Conservation (phyloP, 2,329 filamentous ascomycete species). For the Trichoderma pleuroti region DNA sequence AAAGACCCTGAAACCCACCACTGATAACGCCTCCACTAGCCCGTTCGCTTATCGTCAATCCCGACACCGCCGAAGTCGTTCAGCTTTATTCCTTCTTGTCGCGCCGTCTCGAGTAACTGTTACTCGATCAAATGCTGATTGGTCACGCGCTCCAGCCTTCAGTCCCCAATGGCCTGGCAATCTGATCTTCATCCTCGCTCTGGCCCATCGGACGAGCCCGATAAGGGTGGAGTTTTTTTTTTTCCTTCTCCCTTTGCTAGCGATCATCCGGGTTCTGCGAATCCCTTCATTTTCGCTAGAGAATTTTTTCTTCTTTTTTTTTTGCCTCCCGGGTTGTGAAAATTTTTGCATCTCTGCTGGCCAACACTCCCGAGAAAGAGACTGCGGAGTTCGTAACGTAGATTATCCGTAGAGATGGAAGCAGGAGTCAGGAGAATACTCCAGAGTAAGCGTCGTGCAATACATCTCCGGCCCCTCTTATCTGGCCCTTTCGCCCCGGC, state of each 20-base stretch:
- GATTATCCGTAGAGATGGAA: neutral
- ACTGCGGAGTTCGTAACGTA: neutral
- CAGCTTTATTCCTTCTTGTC: neutral
- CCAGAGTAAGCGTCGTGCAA: neutral
- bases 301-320: neutral
- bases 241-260: neutral
- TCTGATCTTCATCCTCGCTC: neutral
- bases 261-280: slow-evolving; percentile 1
- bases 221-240: slow-evolving; percentile 9
- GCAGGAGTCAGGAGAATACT: neutral
- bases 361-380: neutral
- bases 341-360: neutral
- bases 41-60: slow-evolving; percentile 17
- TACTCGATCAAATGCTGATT: slow-evolving; percentile 20
- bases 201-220: slow-evolving; percentile 9
- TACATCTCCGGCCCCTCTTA: neutral
- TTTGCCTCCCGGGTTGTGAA: neutral
- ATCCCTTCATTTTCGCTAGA: slow-evolving; percentile 1
- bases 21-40: slow-evolving; percentile 7
- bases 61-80: slow-evolving; percentile 15
- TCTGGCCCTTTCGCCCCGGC: neutral
- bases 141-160: neutral
- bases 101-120: slow-evolving; percentile 14
- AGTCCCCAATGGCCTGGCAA: neutral
- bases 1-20: neutral